Evolutionary conservation across 495 filamentous ascomycete genomes (phyloP).

Genomic region (Aspergillus cavernicola): DNA sequence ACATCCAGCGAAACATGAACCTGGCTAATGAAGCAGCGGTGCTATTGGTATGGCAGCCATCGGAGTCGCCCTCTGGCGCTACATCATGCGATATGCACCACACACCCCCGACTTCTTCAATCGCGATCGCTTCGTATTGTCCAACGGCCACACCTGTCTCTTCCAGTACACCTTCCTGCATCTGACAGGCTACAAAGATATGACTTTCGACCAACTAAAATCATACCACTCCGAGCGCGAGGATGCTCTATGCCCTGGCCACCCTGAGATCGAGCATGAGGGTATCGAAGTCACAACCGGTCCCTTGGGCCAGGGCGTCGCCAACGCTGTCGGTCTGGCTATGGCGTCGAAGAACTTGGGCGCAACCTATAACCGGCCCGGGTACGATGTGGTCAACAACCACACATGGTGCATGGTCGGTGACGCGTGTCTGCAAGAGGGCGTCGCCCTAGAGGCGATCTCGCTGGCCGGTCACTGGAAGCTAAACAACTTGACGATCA

Average conservation of each 20-base stretch:
- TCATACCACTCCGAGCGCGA: constrained; percentile 53
- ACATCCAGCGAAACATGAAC: background rate
- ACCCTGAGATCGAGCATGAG: constrained; percentile 59
- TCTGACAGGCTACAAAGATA: constrained; percentile 53
- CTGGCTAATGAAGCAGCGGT: constrained; percentile 25
- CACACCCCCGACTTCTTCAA: constrained; percentile 47
- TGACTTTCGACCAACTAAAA: constrained; percentile 58
- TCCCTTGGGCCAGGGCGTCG: constrained; percentile 56
- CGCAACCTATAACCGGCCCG: constrained; percentile 50
- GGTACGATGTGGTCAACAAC: constrained; percentile 45
- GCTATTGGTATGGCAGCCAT: constrained; percentile 57
- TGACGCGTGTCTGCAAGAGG: constrained; percentile 58
- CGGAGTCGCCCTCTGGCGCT: constrained; percentile 49
- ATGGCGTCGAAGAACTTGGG: constrained; percentile 56
- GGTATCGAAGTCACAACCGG: constrained; percentile 63
- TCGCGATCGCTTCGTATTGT: constrained; percentile 51
- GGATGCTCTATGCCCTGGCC: constrained; percentile 53
- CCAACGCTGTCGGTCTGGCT: constrained; percentile 58
- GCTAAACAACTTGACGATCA: constrained; percentile 52
- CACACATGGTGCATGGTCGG: constrained; percentile 55
- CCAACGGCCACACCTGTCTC: constrained; percentile 58
- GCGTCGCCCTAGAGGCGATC: constrained; percentile 56
- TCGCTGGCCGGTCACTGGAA: constrained; percentile 52
- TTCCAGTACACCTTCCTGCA: constrained; percentile 59
- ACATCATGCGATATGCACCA: constrained; percentile 50